A percentile compares a stretch with the other conserved stretches of the same genome.
Conservation (phyloP, 805 yeast genomes). For the Candida tibetensis region DNA sequence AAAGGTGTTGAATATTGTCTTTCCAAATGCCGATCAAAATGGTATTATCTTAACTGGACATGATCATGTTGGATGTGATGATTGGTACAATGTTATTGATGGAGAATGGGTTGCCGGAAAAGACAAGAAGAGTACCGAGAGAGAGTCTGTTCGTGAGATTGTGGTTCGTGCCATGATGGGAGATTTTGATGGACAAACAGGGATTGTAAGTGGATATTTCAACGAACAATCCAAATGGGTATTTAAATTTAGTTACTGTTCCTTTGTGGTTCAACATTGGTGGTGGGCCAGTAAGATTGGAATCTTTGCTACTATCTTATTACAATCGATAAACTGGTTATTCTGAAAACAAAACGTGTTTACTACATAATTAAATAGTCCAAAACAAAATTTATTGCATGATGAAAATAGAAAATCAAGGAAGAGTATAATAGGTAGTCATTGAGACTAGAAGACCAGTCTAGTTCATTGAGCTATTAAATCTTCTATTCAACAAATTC, state of each 20-base stretch:
- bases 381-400: too few relatives aligned
- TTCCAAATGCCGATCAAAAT: conserved; percentile 55
- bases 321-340: conserved; percentile 20
- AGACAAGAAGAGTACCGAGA: conserved; percentile 22
- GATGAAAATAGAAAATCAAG: too few relatives aligned
- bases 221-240: conserved; percentile 50
- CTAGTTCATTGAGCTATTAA: too few relatives aligned
- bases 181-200: conserved; percentile 86
- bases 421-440: too few relatives aligned
- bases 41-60: conserved; percentile 92
- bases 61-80: conserved; percentile 92
- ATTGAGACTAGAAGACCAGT: too few relatives aligned
- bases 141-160: conserved; percentile 59
- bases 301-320: conserved; percentile 28
- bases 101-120: conserved; percentile 63
- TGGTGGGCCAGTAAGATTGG: conserved; percentile 88
- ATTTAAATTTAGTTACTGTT: conserved; percentile 71
- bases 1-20: conserved; percentile 66
- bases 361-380: background rate
- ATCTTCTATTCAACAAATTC: too few relatives aligned
- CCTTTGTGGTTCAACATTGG: conserved; percentile 81
- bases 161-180: conserved; percentile 97
- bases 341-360: background rate
- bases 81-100: conserved; percentile 49
- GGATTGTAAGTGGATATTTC: conserved; percentile 75